Base-by-base conservation (phyloP, 1,139 yeast genomes). In the Hyphopichia khmerensis region DNA sequence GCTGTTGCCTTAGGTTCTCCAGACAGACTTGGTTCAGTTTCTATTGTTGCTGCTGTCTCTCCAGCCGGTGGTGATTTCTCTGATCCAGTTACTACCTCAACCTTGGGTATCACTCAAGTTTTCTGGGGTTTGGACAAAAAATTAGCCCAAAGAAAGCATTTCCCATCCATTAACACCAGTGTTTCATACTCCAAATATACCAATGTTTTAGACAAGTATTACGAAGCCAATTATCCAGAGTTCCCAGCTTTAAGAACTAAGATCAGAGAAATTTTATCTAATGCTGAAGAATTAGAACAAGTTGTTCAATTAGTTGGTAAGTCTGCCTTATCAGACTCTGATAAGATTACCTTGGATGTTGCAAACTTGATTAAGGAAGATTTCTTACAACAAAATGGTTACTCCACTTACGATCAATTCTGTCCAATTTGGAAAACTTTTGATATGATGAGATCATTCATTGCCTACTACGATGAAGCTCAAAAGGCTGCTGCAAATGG, bases 31-130 rank as follows among this genome's bases (percentile, higher is more conserved):
- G 99, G 99, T 48, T 91, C 98, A 32, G 99, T 93, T 51, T 93
- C 99, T 23, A 93, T 93, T 68, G 99, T 93, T 60, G 99, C 99
- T 47, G 99, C 99, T 56, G 99, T 93, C 39, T 91, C 98, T 8
- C 99, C 99, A 55, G 98, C 99, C 46, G 99, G 99, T 82, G 99
- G 99, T 84, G 99, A 93, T 78, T 91, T 93, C 84, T 93, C 99
- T 17, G 99, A 93, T 74, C 99, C 99, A 36, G 99, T 93, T 55
- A 93, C 99, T 33, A 93, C 98, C 30, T 82, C 99, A 11, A 93
- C 99, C 38, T 81, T 93, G 61, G 97, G 97, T 84, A 93, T 93
- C 59, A 95, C 99, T 31, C 99, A 93, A 76, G 99, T 95, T 47
- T 93, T 95, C 77, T 93, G 99, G 99, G 99, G 99, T 71, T 80